Conservation (phyloP, 495 filamentous ascomycete genomes). For the Penicillium steckii region DNA sequence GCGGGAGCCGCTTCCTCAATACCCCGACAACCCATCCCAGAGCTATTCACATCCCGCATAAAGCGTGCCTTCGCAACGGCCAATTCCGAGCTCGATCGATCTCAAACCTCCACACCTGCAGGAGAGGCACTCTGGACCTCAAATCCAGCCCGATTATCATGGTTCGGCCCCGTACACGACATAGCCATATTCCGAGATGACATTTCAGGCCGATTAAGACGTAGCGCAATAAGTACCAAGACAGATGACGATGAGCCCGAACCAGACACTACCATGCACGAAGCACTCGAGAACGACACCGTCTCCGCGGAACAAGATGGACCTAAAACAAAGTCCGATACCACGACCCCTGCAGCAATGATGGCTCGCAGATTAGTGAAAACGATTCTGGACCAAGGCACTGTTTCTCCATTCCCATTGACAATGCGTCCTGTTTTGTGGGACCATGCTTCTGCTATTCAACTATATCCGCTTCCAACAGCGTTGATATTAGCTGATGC, state of each 20-base stretch:
- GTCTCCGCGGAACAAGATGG: constrained; percentile 9
- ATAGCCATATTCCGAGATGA: constrained; percentile 86
- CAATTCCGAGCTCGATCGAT: constrained; percentile 59
- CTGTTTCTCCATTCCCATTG: constrained; percentile 80
- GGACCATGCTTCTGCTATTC: constrained; percentile 73
- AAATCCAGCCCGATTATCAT: constrained; percentile 75
- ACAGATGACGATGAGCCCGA: constrained; percentile 20
- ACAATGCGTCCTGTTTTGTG: constrained; percentile 76
- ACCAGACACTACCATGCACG: constrained; percentile 19
- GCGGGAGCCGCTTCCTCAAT: constrained; percentile 75
- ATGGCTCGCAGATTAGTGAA: constrained; percentile 83
- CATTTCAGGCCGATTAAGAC: constrained; percentile 69
- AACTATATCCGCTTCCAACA: constrained; percentile 86
- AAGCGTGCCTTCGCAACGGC: constrained; percentile 75
- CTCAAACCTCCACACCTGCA: constrained; percentile 40
- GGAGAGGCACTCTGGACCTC: constrained; percentile 84
- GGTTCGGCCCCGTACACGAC: constrained; percentile 85
- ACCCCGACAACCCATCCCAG: constrained; percentile 73
- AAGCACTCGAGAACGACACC: constrained; percentile 16
- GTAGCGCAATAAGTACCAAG: constrained; percentile 63
- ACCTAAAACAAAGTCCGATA: constrained; percentile 17
- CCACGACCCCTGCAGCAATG: constrained; percentile 47
- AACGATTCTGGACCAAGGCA: constrained; percentile 89
- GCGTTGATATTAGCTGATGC: constrained; percentile 78
- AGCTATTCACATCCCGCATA: constrained; percentile 82